phyloP scores from a whole-genome alignment of 2,329 filamentous ascomycete genomes.

The Sporothrix sp. region DNA sequence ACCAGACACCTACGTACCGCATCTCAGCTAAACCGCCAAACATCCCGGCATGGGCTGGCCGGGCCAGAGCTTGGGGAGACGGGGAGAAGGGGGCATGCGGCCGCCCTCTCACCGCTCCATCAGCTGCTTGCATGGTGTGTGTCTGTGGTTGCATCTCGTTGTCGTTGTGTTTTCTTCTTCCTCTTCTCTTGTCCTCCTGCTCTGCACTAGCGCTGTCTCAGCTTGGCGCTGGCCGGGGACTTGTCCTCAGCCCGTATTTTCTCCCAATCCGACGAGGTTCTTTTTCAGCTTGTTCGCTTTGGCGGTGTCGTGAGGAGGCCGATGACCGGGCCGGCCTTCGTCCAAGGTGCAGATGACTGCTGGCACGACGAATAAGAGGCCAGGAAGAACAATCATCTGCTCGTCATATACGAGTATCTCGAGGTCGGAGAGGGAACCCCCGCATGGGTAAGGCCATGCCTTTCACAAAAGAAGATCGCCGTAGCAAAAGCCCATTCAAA shows the following conservation, averaged over 20 bases:
- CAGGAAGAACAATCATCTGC: no score
- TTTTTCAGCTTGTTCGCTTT: neutral
- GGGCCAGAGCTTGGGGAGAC: neutral
- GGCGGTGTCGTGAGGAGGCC: neutral
- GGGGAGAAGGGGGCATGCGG: neutral
- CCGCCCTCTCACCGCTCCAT: slow-evolving; percentile 2
- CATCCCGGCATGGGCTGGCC: neutral
- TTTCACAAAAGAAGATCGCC: no score
- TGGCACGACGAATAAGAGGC: no score
- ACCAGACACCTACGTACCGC: no score
- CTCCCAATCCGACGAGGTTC: no score
- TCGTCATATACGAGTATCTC: no score
- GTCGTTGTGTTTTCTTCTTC: neutral
- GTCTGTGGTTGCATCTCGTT: slow-evolving; percentile 1
- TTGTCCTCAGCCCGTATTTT: neutral
- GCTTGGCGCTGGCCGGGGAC: neutral
- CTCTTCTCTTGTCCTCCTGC: no score
- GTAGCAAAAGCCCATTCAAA: no score
- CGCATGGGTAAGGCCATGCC: no score
- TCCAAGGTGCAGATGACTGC: no score
- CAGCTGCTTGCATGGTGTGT: neutral
- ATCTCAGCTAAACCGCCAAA: neutral
- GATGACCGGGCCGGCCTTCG: no score
- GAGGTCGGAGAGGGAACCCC: no score
- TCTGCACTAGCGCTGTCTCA: slow-evolving; percentile 1